Conservation (phyloP, 2,329 filamentous ascomycete genomes). For the Pseudogymnoascus sp. region DNA sequence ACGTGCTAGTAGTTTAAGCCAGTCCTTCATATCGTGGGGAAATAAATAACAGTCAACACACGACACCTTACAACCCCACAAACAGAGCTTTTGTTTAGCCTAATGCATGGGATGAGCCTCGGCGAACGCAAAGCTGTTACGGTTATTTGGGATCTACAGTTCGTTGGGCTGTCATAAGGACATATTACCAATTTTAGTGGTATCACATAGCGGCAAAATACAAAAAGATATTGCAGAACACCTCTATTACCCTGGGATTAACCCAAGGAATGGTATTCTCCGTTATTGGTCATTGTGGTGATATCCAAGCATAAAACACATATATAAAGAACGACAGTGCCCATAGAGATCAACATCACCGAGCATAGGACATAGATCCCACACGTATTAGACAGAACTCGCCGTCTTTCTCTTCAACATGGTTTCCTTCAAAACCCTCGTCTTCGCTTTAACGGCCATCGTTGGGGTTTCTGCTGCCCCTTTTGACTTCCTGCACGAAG, state of each 20-base stretch:
- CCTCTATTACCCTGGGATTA: neutral
- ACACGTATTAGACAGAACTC: neutral
- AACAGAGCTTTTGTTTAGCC: neutral
- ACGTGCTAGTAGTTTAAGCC: neutral
- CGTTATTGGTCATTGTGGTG: neutral
- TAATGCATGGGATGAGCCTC: neutral
- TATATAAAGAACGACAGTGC: neutral
- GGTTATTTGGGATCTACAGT: neutral
- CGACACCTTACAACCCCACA: neutral
- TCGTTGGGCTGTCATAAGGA: neutral
- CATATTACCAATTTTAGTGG: neutral
- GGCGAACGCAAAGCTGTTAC: neutral
- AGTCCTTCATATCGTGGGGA: conserved; percentile 1
- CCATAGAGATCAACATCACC: neutral
- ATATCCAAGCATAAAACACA: neutral
- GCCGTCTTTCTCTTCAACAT: conserved; percentile 24
- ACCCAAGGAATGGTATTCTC: neutral
- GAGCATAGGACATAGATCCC: neutral
- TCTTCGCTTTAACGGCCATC: conserved; percentile 30
- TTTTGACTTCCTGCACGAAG: neutral
- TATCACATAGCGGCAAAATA: neutral
- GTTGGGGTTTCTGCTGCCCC: conserved; percentile 12
- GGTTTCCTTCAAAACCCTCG: conserved; percentile 33
- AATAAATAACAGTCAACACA: neutral
- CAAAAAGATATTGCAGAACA: neutral